Conservation (phyloP, 495 filamentous ascomycete species). For the Hyaloscypha finlandica region DNA sequence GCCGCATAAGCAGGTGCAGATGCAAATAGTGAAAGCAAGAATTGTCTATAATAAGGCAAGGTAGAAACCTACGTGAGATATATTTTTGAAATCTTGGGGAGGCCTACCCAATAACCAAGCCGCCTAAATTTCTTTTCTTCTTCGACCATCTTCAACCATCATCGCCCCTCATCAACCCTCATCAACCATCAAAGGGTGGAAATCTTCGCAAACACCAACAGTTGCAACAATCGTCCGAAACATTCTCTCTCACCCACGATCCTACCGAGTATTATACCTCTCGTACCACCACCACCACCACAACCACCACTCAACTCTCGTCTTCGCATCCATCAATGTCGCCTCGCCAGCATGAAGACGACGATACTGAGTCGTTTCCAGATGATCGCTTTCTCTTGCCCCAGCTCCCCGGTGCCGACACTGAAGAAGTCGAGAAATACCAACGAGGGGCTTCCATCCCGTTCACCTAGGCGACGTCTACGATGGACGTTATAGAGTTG, state of each 20-base stretch:
- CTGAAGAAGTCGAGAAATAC: slow-evolving; percentile 33
- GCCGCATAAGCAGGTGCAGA: too few species aligned
- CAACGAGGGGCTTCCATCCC: slow-evolving; percentile 44
- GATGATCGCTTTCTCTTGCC: not conserved
- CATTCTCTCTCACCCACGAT: slow-evolving; percentile 5
- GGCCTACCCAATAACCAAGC: too few species aligned
- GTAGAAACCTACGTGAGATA: too few species aligned
- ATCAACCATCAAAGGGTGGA: too few species aligned
- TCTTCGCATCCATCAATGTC: slow-evolving; percentile 15
- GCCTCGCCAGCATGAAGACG: slow-evolving; percentile 11
- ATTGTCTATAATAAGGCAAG: too few species aligned
- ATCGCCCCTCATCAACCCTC: too few species aligned
- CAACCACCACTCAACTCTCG: slow-evolving; percentile 7
- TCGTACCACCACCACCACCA: slow-evolving; percentile 6
- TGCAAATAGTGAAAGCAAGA: too few species aligned
- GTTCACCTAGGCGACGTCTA: slow-evolving; percentile 48
- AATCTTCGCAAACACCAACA: not conserved
- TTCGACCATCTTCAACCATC: too few species aligned
- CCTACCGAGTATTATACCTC: slow-evolving; percentile 9
- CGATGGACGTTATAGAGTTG: slow-evolving; percentile 42
- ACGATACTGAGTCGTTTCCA: slow-evolving; percentile 6
- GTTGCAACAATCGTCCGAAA: slow-evolving; percentile 4
- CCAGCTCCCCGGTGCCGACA: not conserved
- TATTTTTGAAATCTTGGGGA: too few species aligned
- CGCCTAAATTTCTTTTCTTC: too few species aligned